Percentiles rank a stretch among this genome's conserved stretches.
These are phyloP conservation scores for Cladosporium cucumerinum DNA, from an alignment of 2,329 filamentous ascomycete genomes.

Conservation along the genomic window DNA sequence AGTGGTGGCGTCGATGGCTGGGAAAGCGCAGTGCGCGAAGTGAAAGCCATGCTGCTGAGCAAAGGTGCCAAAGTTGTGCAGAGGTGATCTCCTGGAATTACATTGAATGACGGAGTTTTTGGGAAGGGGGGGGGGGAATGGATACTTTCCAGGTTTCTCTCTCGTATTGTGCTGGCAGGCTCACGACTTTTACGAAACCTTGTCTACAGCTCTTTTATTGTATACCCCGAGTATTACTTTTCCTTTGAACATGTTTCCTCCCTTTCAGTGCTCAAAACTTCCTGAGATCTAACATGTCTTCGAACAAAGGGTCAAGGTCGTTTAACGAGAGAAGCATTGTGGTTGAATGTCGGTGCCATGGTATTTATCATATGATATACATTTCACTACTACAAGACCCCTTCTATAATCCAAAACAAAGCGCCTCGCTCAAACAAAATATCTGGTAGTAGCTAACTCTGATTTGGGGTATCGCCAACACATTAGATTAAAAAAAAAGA, in stretches of 20 bases:
- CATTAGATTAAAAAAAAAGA: background rate
- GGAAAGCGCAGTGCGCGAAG: constrained; percentile 43
- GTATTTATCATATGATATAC: background rate
- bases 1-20: constrained; percentile 40
- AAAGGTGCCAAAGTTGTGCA: constrained; percentile 6
- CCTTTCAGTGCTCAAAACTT: background rate
- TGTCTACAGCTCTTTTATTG: background rate
- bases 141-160: background rate
- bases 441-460: background rate
- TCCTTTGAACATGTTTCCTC: background rate
- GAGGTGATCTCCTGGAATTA: background rate
- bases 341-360: background rate
- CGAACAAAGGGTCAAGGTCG: no score
- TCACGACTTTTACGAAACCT: background rate
- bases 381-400: background rate
- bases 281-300: background rate
- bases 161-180: background rate
- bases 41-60: constrained; percentile 41
- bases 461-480: background rate
- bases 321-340: background rate
- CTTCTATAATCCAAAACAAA: background rate
- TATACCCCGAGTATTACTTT: background rate
- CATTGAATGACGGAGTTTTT: background rate
- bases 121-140: no score
- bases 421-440: background rate